These are phyloP conservation scores for Magnaporthiopsis rhizophila DNA, from an alignment of 2,329 filamentous ascomycete species.

Conservation along the genomic window DNA sequence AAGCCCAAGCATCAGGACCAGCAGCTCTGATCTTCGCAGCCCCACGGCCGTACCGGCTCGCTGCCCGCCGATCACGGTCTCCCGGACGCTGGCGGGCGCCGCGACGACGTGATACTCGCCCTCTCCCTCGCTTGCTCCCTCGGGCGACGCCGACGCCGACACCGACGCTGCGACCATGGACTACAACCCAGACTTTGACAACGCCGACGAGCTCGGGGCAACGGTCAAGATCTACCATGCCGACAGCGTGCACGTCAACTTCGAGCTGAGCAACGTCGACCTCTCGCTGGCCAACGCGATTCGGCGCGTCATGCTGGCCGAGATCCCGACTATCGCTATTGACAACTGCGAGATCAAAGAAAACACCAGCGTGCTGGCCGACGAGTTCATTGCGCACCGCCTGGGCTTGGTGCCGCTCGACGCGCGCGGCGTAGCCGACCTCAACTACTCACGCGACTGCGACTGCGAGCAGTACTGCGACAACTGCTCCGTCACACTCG, in stretches of 20 bases:
- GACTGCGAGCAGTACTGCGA: slow-evolving; percentile 95
- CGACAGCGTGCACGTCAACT: slow-evolving; percentile 75
- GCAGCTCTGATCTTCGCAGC: neutral
- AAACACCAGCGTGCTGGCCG: slow-evolving; percentile 92
- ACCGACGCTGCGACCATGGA: slow-evolving; percentile 33
- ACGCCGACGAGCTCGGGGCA: slow-evolving; percentile 50
- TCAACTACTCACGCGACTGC: slow-evolving; percentile 88
- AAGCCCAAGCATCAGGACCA: neutral
- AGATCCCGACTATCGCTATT: slow-evolving; percentile 90
- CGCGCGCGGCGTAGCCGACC: slow-evolving; percentile 72
- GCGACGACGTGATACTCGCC: neutral
- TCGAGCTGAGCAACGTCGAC: slow-evolving; percentile 83
- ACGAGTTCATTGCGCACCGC: slow-evolving; percentile 92
- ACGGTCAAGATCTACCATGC: slow-evolving; percentile 56
- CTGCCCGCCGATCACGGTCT: neutral
- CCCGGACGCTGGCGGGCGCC: neutral
- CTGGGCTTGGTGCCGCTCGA: slow-evolving; percentile 84
- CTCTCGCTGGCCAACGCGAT: slow-evolving; percentile 89
- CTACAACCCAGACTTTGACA: slow-evolving; percentile 48
- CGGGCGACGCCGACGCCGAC: neutral
- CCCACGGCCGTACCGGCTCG: neutral
- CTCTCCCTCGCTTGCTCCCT: neutral
- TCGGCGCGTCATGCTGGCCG: slow-evolving; percentile 82
- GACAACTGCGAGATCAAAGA: slow-evolving; percentile 87
- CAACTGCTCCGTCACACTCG: slow-evolving; percentile 78